Evolutionary conservation across 805 yeast species (phyloP).

Genomic region (Hanseniaspora lindneri): DNA sequence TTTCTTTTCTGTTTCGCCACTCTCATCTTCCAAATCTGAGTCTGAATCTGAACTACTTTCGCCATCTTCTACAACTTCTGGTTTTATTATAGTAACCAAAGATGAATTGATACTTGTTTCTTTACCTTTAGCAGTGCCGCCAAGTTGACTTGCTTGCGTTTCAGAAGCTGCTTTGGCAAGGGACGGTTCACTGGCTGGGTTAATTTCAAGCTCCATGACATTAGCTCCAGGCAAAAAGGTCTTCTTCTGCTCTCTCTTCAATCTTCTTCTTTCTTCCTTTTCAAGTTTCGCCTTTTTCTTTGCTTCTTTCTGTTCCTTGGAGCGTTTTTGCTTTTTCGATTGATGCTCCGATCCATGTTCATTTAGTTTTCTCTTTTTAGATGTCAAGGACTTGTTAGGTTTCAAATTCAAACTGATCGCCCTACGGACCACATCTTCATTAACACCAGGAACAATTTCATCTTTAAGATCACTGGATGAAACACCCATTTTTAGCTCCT

Average conservation of each 20-base stretch:
- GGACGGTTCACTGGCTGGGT: background rate
- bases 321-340: background rate
- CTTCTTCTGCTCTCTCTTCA: background rate
- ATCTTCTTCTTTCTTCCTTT: background rate
- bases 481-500: background rate
- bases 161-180: background rate
- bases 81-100: background rate
- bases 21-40: background rate
- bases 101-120: background rate
- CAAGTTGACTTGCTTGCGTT: background rate
- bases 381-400: background rate
- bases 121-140: background rate
- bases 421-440: background rate
- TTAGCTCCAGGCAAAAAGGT: background rate
- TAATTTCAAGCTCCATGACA: background rate
- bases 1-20: background rate
- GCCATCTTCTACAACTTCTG: background rate
- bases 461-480: background rate
- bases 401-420: background rate
- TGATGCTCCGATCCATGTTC: background rate
- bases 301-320: background rate
- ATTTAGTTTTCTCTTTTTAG: background rate
- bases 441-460: constrained; percentile 1
- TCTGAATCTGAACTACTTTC: background rate
- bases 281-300: background rate